Base-by-base conservation (phyloP, 2,329 filamentous ascomycete genomes). In the Whalleya microplaca region DNA sequence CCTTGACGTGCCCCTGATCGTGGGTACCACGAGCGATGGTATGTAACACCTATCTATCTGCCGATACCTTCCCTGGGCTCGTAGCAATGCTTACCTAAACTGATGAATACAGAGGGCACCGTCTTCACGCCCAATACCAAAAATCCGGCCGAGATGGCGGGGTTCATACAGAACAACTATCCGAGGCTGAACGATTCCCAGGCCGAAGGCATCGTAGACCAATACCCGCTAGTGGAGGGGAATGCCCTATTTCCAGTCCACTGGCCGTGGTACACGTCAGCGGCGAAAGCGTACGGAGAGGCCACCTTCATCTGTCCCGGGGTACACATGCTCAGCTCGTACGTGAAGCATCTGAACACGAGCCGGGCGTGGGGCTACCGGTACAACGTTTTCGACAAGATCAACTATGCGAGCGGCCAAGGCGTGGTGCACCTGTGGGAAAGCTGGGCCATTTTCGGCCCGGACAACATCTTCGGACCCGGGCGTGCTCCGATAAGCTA, bases 341-440 rank as follows among this genome's bases (percentile, higher is more conserved):
- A 74, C 48, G 53, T 51, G 8, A 40, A 55, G n/a, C n/a, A 53
- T 21, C 16, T 23, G n/a, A 53, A 47, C 50, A 45, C 46, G 3
- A 54, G 10, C 29, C 56, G 48, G 42, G 62, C 74, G 16, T 84
- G 77, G 74, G 72, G 73, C 21, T 84, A 83, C 68, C 76, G 76
- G 41, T 83, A 78, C 72, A 76, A 81, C 68, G 78, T 83, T 20
- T 64, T 66, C 40, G 79, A 81, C 66, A 54, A 64, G 1, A 57
- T 65, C 16, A 71, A 74, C 61, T 49, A 62, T 0, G 71, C 70
- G 5, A 29, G 53, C 0, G 81, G 81, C 0, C 55, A 77, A 2
- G 81, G 81, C 19, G 78, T 81, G 2, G 77, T 76, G 23, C 81
- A 84, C 66, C 71, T 79, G 14, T 77, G 76, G 55, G 79, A 83